Conservation (phyloP, 2,329 filamentous ascomycete species). For the Trichoderma brevicompactum region DNA sequence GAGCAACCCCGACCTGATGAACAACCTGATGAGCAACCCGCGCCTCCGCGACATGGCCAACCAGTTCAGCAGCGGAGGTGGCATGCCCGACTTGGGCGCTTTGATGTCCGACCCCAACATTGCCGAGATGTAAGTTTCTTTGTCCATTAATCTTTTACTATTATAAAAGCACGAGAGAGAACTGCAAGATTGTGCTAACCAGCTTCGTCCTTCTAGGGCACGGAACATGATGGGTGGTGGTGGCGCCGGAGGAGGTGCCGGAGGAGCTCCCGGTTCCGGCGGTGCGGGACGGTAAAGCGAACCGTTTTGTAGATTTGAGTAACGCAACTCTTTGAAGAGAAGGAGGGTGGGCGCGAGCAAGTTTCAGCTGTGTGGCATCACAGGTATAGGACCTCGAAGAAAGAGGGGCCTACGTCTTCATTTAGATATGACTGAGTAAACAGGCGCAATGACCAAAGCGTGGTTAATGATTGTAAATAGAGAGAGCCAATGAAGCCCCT, state of each 20-base stretch:
- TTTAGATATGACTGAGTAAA: background rate
- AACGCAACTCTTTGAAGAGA: background rate
- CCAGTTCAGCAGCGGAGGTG: conserved; percentile 74
- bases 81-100: conserved; percentile 83
- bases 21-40: conserved; percentile 93
- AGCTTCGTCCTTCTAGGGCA: conserved; percentile 41
- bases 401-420: conserved; percentile 10
- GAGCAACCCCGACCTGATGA: conserved; percentile 93
- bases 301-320: background rate
- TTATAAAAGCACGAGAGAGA: background rate
- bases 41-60: conserved; percentile 85
- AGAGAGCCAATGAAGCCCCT: conserved; percentile 18
- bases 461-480: conserved; percentile 24
- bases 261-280: conserved; percentile 31
- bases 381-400: background rate
- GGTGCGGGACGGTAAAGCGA: conserved; percentile 34
- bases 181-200: background rate
- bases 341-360: background rate
- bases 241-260: conserved; percentile 29
- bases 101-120: conserved; percentile 93
- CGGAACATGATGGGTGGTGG: conserved; percentile 51
- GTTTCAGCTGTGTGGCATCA: conserved; percentile 1
- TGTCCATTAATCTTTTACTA: background rate
- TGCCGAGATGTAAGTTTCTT: conserved; percentile 80
- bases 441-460: conserved; percentile 24